These are phyloP conservation scores for Bauhinia variegata DNA, from an alignment of 306 rosid species.

Conservation along the genomic window DNA sequence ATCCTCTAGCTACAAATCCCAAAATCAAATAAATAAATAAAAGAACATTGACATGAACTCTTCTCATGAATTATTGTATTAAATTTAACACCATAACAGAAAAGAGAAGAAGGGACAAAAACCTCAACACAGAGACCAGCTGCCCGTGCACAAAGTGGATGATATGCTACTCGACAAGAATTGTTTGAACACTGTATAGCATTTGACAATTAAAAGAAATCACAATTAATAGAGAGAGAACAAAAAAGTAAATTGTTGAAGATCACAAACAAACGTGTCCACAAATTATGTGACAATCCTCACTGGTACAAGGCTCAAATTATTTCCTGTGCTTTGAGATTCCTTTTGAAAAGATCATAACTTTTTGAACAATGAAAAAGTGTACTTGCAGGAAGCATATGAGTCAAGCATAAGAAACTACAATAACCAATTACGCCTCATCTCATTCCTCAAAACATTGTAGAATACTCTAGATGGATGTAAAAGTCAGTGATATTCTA, in stretches of 20 bases:
- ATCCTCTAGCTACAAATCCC: slow-evolving; percentile 76
- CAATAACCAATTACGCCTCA: not conserved
- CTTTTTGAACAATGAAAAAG: not conserved
- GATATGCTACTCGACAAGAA: slow-evolving; percentile 93
- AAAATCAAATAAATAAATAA: slow-evolving; percentile 33
- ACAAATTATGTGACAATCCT: not conserved
- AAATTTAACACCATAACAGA: slow-evolving; percentile 28
- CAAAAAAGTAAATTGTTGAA: slow-evolving; percentile 9
- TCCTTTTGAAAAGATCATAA: not conserved
- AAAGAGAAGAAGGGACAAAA: slow-evolving; percentile 30
- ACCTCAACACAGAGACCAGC: slow-evolving; percentile 99
- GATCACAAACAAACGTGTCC: slow-evolving; percentile 20
- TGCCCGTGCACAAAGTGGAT: slow-evolving; percentile 99
- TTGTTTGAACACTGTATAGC: slow-evolving; percentile 83
- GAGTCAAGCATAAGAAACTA: not conserved
- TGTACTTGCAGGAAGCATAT: too few relatives aligned
- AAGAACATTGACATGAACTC: slow-evolving; percentile 8
- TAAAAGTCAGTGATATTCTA: not conserved
- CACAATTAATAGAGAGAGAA: slow-evolving; percentile 15
- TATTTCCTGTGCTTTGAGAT: slow-evolving; percentile 3
- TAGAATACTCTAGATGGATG: not conserved
- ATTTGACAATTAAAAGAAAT: slow-evolving; percentile 25
- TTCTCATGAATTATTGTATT: slow-evolving; percentile 15
- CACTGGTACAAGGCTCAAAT: not conserved
- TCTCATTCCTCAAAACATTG: not conserved